A percentile compares a stretch with the other conserved stretches of the same genome.
Evolutionary conservation across 179 eudicot genomes (phyloP).

Genomic region (Actinidia arguta): DNA sequence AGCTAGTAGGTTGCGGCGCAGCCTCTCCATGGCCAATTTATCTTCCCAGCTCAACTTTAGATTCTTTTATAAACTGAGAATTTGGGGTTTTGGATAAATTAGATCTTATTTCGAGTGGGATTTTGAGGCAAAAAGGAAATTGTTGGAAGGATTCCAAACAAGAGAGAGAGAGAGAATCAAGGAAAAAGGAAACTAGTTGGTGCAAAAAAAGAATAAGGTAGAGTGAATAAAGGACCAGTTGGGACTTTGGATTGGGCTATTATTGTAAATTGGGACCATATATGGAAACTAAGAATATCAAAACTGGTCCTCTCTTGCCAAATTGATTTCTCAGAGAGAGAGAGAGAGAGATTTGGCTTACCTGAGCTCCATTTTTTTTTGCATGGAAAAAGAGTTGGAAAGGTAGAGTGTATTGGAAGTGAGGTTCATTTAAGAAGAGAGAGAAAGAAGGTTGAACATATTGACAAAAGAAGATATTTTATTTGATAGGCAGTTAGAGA

Average conservation of each 20-base stretch:
- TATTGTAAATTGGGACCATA: constrained; percentile 10
- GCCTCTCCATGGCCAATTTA: neutral
- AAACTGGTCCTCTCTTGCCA: constrained; percentile 1
- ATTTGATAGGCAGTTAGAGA: neutral
- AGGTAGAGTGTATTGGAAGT: neutral
- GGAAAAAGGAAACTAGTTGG: constrained; percentile 10
- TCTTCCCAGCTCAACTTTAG: neutral
- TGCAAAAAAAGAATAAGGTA: neutral
- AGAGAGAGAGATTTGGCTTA: constrained; percentile 1
- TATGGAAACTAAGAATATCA: neutral
- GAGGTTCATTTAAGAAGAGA: neutral
- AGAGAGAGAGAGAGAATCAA: constrained; percentile 1
- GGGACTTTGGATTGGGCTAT: neutral
- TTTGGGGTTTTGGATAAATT: neutral
- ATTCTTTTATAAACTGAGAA: neutral
- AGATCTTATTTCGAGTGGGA: neutral
- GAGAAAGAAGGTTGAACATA: neutral
- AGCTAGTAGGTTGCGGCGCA: constrained; percentile 10
- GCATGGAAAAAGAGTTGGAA: neutral
- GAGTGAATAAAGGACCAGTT: neutral
- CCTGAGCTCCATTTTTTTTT: constrained; percentile 2
- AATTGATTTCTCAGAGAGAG: neutral
- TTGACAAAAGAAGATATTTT: neutral
- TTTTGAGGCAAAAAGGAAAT: neutral
- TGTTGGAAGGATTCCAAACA: constrained; percentile 18